These are phyloP conservation scores for Globisporangium camurandrum DNA, from an alignment of 352 stramenopile genomes.

Conservation along the genomic window DNA sequence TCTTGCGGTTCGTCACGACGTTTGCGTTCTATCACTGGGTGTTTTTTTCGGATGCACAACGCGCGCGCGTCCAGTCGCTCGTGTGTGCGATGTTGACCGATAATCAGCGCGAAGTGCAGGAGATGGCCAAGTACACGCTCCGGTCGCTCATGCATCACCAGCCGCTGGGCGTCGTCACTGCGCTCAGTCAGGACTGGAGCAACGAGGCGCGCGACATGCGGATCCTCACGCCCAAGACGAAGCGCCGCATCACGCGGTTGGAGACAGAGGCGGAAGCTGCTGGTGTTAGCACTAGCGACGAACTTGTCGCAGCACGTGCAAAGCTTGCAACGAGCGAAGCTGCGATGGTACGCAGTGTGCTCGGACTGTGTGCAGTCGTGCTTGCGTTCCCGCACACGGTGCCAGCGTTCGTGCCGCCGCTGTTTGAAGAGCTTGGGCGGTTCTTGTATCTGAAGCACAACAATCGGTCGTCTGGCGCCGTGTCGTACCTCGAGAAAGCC, in stretches of 20 bases:
- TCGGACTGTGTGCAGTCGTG: slow-evolving; percentile 62
- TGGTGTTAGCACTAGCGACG: slow-evolving; percentile 13
- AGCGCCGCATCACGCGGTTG: slow-evolving; percentile 43
- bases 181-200: slow-evolving; percentile 29
- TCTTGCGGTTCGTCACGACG: slow-evolving; percentile 65
- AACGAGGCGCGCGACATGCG: slow-evolving; percentile 32
- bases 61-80: slow-evolving; percentile 42
- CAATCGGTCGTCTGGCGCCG: slow-evolving; percentile 32
- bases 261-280: slow-evolving; percentile 15
- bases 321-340: slow-evolving; percentile 38
- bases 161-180: slow-evolving; percentile 21
- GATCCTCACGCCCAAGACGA: slow-evolving; percentile 47
- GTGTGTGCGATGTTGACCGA: slow-evolving; percentile 52
- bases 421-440: slow-evolving; percentile 65
- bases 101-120: slow-evolving; percentile 69
- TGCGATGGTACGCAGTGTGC: slow-evolving; percentile 54
- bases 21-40: slow-evolving; percentile 76
- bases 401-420: slow-evolving; percentile 50
- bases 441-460: slow-evolving; percentile 59
- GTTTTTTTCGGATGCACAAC: slow-evolving; percentile 27
- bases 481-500: slow-evolving; percentile 63
- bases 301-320: slow-evolving; percentile 24
- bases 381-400: slow-evolving; percentile 75
- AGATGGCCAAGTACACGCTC: slow-evolving; percentile 71
- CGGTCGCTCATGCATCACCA: slow-evolving; percentile 60